phyloP scores from a whole-genome alignment of 164 flowering plant species.

The Cinnamomum chago region DNA sequence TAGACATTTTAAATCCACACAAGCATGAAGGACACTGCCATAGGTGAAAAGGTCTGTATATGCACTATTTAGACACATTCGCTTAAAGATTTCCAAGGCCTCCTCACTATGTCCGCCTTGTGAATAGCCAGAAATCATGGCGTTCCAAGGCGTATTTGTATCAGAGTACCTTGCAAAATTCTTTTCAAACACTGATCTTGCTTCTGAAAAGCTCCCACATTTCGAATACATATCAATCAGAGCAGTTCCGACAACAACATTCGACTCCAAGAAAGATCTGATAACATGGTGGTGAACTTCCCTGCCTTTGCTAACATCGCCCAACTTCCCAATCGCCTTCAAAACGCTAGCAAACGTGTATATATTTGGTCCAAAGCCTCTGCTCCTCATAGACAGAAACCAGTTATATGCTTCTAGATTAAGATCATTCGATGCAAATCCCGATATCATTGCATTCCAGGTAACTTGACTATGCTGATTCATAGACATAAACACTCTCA shows the following conservation, averaged over 20 bases:
- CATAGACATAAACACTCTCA: constrained; percentile 36
- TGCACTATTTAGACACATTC: constrained; percentile 35
- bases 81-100: constrained; percentile 35
- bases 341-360: constrained; percentile 43
- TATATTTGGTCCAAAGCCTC: constrained; percentile 40
- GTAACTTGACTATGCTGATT: constrained; percentile 39
- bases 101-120: constrained; percentile 29
- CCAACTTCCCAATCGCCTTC: constrained; percentile 49
- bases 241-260: constrained; percentile 51
- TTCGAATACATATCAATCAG: constrained; percentile 64
- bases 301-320: too few relatives aligned
- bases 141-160: constrained; percentile 59
- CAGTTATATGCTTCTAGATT: constrained; percentile 39
- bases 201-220: constrained; percentile 41
- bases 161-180: constrained; percentile 23
- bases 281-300: too few relatives aligned
- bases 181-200: constrained; percentile 38
- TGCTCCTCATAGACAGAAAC: constrained; percentile 36
- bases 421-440: constrained; percentile 35
- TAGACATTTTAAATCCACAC: constrained; percentile 30
- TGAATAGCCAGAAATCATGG: constrained; percentile 39
- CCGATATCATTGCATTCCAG: constrained; percentile 62
- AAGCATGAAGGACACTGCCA: constrained; percentile 47
- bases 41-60: constrained; percentile 42
- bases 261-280: constrained; percentile 31